Conservation (phyloP, 495 filamentous ascomycete genomes). For the Talaromyces ruber region DNA sequence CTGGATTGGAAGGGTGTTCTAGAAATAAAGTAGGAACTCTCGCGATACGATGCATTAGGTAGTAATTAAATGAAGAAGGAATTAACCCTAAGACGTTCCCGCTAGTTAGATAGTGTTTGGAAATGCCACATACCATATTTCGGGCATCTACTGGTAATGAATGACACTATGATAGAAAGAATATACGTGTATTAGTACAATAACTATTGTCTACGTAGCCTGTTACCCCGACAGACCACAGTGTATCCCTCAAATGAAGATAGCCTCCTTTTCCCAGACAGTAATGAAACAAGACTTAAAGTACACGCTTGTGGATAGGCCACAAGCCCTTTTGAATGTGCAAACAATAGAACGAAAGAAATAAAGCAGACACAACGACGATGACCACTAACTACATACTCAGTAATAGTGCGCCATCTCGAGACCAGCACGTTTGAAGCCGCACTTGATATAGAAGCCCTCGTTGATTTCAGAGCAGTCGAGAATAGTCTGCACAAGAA, state of each 20-base stretch:
- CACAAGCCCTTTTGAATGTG: neutral
- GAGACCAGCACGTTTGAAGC: conserved; percentile 83
- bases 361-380: conserved; percentile 22
- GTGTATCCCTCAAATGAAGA: neutral
- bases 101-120: neutral
- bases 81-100: neutral
- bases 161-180: neutral
- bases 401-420: conserved; percentile 98
- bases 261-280: neutral
- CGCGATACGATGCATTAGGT: neutral
- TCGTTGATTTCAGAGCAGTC: conserved; percentile 82
- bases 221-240: neutral
- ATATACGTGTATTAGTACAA: neutral
- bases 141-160: neutral
- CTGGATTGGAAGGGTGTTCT: neutral
- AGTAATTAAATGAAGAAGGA: neutral
- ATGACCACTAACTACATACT: conserved; percentile 10
- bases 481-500: conserved; percentile 49
- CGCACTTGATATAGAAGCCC: conserved; percentile 98
- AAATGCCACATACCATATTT: neutral
- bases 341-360: conserved; percentile 17
- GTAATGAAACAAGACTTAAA: neutral
- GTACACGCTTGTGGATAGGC: neutral
- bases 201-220: neutral
- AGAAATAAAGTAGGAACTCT: neutral